A percentile compares a stretch with the other conserved stretches of the same genome.
These are phyloP conservation scores for Alternaria ethzedia DNA, from an alignment of 2,329 filamentous ascomycete species.

Conservation along the genomic window DNA sequence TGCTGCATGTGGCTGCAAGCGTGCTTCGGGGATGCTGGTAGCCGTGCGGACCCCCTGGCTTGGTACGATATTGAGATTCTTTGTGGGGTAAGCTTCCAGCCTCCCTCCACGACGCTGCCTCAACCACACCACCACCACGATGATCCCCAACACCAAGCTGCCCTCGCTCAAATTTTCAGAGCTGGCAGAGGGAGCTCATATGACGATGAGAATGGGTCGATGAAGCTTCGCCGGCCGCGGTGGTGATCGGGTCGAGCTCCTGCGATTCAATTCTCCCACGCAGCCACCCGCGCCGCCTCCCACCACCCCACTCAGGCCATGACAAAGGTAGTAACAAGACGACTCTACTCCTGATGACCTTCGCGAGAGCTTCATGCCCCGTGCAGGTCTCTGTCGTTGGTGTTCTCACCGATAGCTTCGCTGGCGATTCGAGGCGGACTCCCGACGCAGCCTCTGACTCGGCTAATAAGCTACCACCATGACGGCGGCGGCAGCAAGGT, in stretches of 20 bases:
- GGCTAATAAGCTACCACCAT: not conserved
- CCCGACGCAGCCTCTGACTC: not conserved
- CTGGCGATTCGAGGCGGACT: not conserved
- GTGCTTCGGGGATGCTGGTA: constrained; percentile 3
- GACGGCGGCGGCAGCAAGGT: no score
- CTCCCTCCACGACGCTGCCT: constrained; percentile 2
- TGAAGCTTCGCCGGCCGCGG: not conserved
- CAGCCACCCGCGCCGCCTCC: not conserved
- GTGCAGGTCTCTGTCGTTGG: not conserved
- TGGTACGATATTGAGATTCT: constrained; percentile 1
- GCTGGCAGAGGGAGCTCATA: not conserved
- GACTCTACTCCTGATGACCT: not conserved
- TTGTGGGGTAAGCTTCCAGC: constrained; percentile 14
- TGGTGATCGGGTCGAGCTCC: not conserved
- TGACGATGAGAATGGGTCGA: not conserved
- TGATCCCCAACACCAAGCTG: not conserved
- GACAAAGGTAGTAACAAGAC: not conserved
- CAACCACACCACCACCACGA: constrained; percentile 7
- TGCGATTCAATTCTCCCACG: not conserved
- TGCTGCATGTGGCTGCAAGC: not conserved
- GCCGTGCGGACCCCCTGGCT: constrained; percentile 1
- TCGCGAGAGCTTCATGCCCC: not conserved
- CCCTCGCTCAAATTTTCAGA: not conserved
- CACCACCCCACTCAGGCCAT: not conserved
- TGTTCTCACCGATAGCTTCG: not conserved